Conservation (phyloP, 352 stramenopile species). For the Aphanomyces stellatus region DNA sequence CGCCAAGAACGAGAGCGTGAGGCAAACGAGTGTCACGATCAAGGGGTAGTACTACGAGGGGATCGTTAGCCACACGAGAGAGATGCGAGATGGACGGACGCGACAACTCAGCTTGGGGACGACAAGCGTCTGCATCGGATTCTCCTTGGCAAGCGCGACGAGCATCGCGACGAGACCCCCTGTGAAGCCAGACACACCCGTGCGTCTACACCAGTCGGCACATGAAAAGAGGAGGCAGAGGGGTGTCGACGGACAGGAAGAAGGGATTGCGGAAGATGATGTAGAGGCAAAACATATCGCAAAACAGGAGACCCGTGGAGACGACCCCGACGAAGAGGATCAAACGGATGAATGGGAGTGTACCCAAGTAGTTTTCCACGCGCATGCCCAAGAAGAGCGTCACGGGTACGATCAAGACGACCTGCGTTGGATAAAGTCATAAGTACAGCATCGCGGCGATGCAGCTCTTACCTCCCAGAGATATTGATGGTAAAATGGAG, state of each 20-base stretch:
- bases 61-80: neutral
- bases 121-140: slow-evolving; percentile 34
- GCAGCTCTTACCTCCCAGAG: slow-evolving; percentile 41
- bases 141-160: slow-evolving; percentile 74
- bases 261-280: slow-evolving; percentile 69
- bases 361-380: slow-evolving; percentile 63
- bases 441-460: neutral
- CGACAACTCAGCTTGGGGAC: slow-evolving; percentile 11
- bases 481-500: slow-evolving; percentile 79
- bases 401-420: slow-evolving; percentile 52
- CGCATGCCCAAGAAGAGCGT: slow-evolving; percentile 63
- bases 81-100: neutral
- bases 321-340: slow-evolving; percentile 67
- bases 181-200: slow-evolving; percentile 63
- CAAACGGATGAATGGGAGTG: slow-evolving; percentile 50
- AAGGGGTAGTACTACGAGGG: slow-evolving; percentile 58
- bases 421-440: slow-evolving; percentile 22
- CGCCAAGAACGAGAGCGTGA: slow-evolving; percentile 35
- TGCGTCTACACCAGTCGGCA: slow-evolving; percentile 30
- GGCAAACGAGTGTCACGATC: slow-evolving; percentile 38
- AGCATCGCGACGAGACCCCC: slow-evolving; percentile 69
- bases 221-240: neutral
- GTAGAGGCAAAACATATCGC: slow-evolving; percentile 73
- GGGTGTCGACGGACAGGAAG: slow-evolving; percentile 50
- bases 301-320: slow-evolving; percentile 62